Percentiles rank a stretch among this genome's conserved stretches.
phyloP scores from a whole-genome alignment of 768 basidiomycete genomes.

The Megacollybia marginata region DNA sequence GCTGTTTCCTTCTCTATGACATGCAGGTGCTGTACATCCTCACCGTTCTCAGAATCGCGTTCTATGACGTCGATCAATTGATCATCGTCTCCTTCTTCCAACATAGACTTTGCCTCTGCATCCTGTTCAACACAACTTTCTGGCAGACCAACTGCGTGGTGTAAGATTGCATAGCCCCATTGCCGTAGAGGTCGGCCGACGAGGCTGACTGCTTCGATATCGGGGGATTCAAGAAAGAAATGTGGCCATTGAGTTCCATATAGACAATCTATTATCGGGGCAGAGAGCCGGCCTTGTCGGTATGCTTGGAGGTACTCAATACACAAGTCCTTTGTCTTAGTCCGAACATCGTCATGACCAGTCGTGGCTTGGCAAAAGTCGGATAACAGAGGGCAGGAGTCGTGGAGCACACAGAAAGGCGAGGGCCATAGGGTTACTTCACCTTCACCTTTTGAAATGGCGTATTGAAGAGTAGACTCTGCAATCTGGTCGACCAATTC shows the following conservation, averaged over 20 bases:
- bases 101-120: constrained; percentile 10
- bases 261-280: constrained; percentile 52
- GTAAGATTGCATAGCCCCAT: constrained; percentile 64
- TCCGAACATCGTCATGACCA: not conserved
- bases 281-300: constrained; percentile 47
- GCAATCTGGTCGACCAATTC: constrained; percentile 61
- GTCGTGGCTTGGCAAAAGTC: constrained; percentile 30
- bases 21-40: constrained; percentile 55
- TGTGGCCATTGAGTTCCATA: constrained; percentile 65
- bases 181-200: constrained; percentile 55
- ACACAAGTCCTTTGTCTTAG: constrained; percentile 28
- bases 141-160: constrained; percentile 60
- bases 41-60: constrained; percentile 44
- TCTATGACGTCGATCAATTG: constrained; percentile 69
- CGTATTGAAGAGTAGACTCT: constrained; percentile 70
- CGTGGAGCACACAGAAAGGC: constrained; percentile 58
- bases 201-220: constrained; percentile 56
- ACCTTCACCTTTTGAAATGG: constrained; percentile 49
- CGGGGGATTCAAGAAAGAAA: constrained; percentile 74
- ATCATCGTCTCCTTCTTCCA: constrained; percentile 41
- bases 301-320: constrained; percentile 56
- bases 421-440: constrained; percentile 44
- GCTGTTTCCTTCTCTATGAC: constrained; percentile 3
- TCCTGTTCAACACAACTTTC: constrained; percentile 18
- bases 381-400: constrained; percentile 47